phyloP scores from a whole-genome alignment of 2,329 filamentous ascomycete genomes.

The Aspergillus amoenus region DNA sequence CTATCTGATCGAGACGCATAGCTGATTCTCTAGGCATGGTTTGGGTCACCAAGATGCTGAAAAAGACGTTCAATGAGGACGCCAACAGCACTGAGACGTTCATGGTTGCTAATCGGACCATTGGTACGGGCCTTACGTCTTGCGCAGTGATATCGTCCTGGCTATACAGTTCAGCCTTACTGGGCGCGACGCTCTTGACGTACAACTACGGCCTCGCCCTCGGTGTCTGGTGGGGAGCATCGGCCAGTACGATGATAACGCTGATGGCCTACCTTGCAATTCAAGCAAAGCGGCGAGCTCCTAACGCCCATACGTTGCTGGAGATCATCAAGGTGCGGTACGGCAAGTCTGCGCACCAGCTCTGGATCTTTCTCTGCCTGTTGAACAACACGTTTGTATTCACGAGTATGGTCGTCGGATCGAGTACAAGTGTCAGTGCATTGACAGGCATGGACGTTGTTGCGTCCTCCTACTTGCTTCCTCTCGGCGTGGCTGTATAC shows the following conservation, averaged over 20 bases:
- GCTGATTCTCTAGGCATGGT: too few relatives aligned
- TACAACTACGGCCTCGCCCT: constrained; percentile 1
- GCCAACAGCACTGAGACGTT: too few relatives aligned
- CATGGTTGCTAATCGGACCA: neutral
- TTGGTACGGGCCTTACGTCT: neutral
- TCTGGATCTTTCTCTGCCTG: constrained; percentile 2
- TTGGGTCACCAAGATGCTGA: too few relatives aligned
- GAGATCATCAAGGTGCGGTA: constrained; percentile 4
- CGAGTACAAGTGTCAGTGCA: neutral
- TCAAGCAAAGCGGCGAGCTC: neutral
- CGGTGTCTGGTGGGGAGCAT: constrained; percentile 4
- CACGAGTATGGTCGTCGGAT: neutral
- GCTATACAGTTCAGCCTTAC: constrained; percentile 2
- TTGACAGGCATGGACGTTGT: constrained; percentile 2
- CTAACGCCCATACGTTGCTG: neutral
- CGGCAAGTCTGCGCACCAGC: neutral
- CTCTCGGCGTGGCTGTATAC: constrained; percentile 1
- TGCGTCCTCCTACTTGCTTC: neutral
- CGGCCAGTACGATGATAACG: constrained; percentile 3
- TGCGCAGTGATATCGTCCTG: constrained; percentile 3
- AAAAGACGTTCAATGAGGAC: too few relatives aligned
- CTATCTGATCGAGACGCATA: too few relatives aligned
- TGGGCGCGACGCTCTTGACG: neutral
- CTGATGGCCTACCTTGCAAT: neutral
- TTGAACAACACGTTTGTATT: constrained; percentile 4